Conservation (phyloP, 2,329 filamentous ascomycete species). For the Colletotrichum chlorophyti region DNA sequence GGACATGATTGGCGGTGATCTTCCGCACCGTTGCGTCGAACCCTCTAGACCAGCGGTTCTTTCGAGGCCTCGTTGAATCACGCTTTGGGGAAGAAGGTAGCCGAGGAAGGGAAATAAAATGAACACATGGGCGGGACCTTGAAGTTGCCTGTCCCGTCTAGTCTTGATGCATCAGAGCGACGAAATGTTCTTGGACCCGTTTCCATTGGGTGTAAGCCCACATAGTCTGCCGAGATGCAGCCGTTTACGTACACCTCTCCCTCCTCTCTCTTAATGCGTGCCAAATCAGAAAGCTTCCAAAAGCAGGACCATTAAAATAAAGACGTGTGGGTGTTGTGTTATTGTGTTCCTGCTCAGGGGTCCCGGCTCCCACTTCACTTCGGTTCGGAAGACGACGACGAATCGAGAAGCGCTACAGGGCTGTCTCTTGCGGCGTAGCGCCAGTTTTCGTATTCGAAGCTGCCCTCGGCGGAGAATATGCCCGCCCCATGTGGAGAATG, state of each 20-base stretch:
- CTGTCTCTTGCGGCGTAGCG: constrained; percentile 13
- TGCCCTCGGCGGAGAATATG: constrained; percentile 7
- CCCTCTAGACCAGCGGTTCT: constrained; percentile 1
- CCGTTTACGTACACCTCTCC: neutral
- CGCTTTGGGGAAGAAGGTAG: neutral
- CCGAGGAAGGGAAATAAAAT: neutral
- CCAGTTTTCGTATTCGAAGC: constrained; percentile 16
- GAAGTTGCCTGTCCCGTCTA: neutral
- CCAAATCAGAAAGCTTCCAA: neutral
- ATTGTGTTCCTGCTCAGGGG: constrained; percentile 3
- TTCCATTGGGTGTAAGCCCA: neutral
- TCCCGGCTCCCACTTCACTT: neutral
- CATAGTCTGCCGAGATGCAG: neutral
- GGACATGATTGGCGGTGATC: constrained; percentile 20
- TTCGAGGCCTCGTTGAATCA: neutral
- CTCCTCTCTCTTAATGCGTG: too few species aligned
- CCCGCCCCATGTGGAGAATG: neutral
- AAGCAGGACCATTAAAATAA: neutral
- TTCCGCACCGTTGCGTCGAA: constrained; percentile 14
- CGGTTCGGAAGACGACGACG: constrained; percentile 9
- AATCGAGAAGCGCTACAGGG: constrained; percentile 1
- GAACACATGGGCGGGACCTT: neutral
- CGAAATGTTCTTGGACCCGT: neutral
- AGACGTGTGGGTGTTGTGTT: neutral
- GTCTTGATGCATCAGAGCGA: neutral